Evolutionary conservation across 495 filamentous ascomycete genomes (phyloP), one percentile per base, ranked within the genome.

Genomic region (Neurospora sp.): DNA sequence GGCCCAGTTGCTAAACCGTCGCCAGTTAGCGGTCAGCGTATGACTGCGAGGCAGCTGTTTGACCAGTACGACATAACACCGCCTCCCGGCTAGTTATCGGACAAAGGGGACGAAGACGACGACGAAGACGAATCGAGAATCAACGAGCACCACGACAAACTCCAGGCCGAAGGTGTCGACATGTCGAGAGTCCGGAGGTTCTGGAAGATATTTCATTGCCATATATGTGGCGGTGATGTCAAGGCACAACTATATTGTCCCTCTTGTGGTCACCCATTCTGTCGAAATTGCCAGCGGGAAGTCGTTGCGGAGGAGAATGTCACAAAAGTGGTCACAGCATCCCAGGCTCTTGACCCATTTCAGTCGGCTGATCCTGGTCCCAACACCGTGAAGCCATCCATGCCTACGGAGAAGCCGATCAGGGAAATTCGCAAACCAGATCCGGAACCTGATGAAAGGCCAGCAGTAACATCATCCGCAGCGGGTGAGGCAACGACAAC

Each of bases 51-150:
- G 40, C 73, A 82, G 41, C 69, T 83, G 37, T 82, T 81, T 74
- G 76, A 78, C 41, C 79, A 80, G 44, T 80, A 82, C 70, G 73
- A 75, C 18, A 77, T 82, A 65, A 74, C 77, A 39, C 77, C 76
- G 8, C 82, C 81, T 73, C 72, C 80, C 39, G 79, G 81, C 75
- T 83, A 79, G 83, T 74, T 83, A 75, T 83, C 82, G 53, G 80
- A 84, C 59, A 77, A 77, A 37, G 81, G 80, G 40, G 74, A 75
- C 18, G 78, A 69, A 77, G 74, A 71, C 77, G 79, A 74, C 20
- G 59, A 31, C 18, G 53, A 72, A 14, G 80, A 78, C 76, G 75
- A 77, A 68, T 78, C 75, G 72, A 74, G 73, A 72, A 72, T 71
- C 38, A 74, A 71, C 65, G 74, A 75, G 74, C 71, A 73, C 71